Conservation (phyloP, 345 rosid species). For the Populus simonii region DNA sequence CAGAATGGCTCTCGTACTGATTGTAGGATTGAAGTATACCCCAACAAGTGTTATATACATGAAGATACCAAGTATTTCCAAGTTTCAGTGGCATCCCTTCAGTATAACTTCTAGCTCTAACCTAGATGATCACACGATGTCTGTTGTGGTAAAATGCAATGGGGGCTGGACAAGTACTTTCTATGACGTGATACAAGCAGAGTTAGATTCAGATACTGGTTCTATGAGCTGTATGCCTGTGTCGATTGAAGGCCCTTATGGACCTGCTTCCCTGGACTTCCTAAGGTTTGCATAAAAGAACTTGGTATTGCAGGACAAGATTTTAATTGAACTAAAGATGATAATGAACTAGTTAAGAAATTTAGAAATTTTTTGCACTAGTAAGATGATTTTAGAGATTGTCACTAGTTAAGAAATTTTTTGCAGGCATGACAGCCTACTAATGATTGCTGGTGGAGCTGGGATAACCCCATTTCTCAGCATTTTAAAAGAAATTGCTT, state of each 20-base stretch:
- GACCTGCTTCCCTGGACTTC: constrained; percentile 60
- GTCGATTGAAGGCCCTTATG: constrained; percentile 84
- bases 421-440: constrained; percentile 68
- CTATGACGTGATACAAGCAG: constrained; percentile 43
- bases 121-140: constrained; percentile 44
- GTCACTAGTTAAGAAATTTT: neutral
- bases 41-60: constrained; percentile 64
- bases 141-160: constrained; percentile 61
- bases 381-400: neutral
- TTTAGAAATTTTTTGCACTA: too few species aligned
- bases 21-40: constrained; percentile 59
- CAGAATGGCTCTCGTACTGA: constrained; percentile 2
- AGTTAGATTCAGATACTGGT: constrained; percentile 31
- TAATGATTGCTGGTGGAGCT: constrained; percentile 75
- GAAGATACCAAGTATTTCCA: constrained; percentile 64
- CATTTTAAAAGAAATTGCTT: constrained; percentile 62
- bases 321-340: neutral
- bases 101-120: constrained; percentile 70
- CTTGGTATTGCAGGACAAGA: neutral
- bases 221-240: constrained; percentile 38
- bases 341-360: neutral
- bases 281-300: constrained; percentile 42
- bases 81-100: constrained; percentile 80
- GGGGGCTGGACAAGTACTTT: constrained; percentile 66
- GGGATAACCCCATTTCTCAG: constrained; percentile 83